Conservation (phyloP, 78 protist genomes). For the Trichosphaerium sp. region DNA sequence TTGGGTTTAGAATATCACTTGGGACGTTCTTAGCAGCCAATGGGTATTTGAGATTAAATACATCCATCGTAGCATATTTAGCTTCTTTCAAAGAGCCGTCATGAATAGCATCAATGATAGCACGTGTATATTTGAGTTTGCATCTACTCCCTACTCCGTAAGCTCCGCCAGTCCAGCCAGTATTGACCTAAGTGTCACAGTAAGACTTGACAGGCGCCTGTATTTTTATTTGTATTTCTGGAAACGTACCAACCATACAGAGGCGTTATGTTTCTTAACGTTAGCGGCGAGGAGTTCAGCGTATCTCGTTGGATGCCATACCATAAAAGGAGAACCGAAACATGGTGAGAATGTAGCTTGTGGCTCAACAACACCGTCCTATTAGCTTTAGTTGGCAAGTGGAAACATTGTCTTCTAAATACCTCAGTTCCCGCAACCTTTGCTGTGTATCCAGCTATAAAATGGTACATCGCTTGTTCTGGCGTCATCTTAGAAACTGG, state of each 20-base stretch:
- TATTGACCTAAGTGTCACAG: no score
- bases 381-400: no score
- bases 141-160: conserved; percentile 76
- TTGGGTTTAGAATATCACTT: conserved; percentile 67
- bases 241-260: conserved; percentile 80
- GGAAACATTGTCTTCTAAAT: no score
- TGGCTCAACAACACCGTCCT: conserved; percentile 88
- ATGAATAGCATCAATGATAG: conserved; percentile 84
- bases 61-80: conserved; percentile 11
- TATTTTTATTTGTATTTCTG: no score
- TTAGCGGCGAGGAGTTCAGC: conserved; percentile 80
- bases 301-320: conserved; percentile 86
- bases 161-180: conserved; percentile 85
- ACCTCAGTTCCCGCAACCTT: conserved; percentile 48
- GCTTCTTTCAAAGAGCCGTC: conserved; percentile 60
- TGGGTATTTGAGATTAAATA: conserved; percentile 72
- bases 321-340: conserved; percentile 89
- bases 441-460: conserved; percentile 93
- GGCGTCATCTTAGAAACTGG: conserved; percentile 80
- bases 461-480: conserved; percentile 87
- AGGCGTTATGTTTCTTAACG: conserved; percentile 52
- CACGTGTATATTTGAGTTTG: conserved; percentile 71
- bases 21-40: conserved; percentile 51
- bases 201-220: no score
- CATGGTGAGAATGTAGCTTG: conserved; percentile 90